Conservation (phyloP, 2,329 filamentous ascomycete species). For the Curvularia verruculosa region DNA sequence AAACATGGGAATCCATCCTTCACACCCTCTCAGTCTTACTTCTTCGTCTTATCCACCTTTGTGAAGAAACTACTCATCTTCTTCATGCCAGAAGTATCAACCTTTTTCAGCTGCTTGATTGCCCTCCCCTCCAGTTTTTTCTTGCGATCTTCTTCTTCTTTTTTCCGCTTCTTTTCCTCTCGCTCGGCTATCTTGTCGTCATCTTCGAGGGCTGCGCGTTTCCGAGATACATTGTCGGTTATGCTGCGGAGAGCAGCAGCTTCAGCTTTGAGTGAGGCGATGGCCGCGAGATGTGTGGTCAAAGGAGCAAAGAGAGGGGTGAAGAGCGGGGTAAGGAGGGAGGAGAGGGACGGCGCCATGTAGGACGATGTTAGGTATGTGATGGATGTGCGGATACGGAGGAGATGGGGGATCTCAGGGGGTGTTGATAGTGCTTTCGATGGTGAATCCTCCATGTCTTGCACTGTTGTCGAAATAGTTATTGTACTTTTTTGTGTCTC, state of each 20-base stretch:
- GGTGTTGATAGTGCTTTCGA: conserved; percentile 36
- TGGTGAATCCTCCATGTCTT: conserved; percentile 39
- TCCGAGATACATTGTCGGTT: conserved; percentile 70
- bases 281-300: conserved; percentile 68
- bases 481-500: not conserved
- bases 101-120: conserved; percentile 83
- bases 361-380: conserved; percentile 70
- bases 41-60: conserved; percentile 58
- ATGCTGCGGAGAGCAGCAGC: conserved; percentile 71
- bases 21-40: not conserved
- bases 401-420: conserved; percentile 61
- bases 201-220: conserved; percentile 62
- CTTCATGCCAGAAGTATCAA: conserved; percentile 91
- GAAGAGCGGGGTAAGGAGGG: conserved; percentile 49
- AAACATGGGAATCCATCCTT: no score
- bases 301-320: conserved; percentile 71
- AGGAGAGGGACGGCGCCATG: conserved; percentile 55
- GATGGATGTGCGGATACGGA: conserved; percentile 68
- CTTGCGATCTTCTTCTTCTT: conserved; percentile 87
- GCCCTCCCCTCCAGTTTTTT: conserved; percentile 80
- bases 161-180: conserved; percentile 81
- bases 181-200: conserved; percentile 60
- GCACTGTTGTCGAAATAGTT: conserved; percentile 23
- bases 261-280: conserved; percentile 73
- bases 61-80: conserved; percentile 95